phyloP scores from a whole-genome alignment of 371 early-diverging fungal genomes.

The Chytridium lagenaria region DNA sequence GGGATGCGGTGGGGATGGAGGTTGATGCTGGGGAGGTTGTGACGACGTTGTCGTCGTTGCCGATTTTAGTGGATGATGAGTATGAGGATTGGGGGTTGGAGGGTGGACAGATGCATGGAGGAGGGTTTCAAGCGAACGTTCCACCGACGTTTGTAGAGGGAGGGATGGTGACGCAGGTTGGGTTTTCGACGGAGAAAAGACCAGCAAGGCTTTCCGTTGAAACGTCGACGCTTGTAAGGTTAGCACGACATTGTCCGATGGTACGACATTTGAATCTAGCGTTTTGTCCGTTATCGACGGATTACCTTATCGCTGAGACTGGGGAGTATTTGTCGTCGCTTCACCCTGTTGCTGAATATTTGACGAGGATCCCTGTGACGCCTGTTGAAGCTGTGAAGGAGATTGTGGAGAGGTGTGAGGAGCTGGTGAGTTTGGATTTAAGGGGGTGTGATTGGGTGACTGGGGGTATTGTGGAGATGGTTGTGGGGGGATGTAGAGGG shows the following conservation, averaged over 20 bases:
- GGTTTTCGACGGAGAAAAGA: too few relatives aligned
- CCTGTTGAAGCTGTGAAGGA: slow-evolving; percentile 54
- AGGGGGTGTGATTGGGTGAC: slow-evolving; percentile 69
- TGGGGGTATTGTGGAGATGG: slow-evolving; percentile 45
- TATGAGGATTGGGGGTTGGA: too few relatives aligned
- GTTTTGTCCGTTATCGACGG: slow-evolving; percentile 54
- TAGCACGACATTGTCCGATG: slow-evolving; percentile 58
- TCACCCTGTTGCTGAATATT: slow-evolving; percentile 43
- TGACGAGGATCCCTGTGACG: slow-evolving; percentile 60
- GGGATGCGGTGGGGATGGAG: too few relatives aligned
- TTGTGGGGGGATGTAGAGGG: background rate
- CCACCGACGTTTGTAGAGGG: background rate
- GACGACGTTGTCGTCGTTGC: too few relatives aligned
- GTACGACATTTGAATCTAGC: slow-evolving; percentile 60
- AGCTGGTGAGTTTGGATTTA: slow-evolving; percentile 55
- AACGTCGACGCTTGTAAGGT: slow-evolving; percentile 63
- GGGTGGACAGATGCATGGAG: too few relatives aligned
- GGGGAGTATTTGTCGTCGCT: slow-evolving; percentile 66
- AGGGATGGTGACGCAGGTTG: too few relatives aligned
- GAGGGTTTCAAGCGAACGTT: too few relatives aligned
- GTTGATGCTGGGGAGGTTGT: too few relatives aligned
- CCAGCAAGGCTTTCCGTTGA: slow-evolving; percentile 53
- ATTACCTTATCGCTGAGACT: slow-evolving; percentile 62
- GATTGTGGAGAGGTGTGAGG: slow-evolving; percentile 56
- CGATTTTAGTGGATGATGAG: too few relatives aligned